Conservation (phyloP, 2,329 filamentous ascomycete genomes). For the Aspergillus sp. region DNA sequence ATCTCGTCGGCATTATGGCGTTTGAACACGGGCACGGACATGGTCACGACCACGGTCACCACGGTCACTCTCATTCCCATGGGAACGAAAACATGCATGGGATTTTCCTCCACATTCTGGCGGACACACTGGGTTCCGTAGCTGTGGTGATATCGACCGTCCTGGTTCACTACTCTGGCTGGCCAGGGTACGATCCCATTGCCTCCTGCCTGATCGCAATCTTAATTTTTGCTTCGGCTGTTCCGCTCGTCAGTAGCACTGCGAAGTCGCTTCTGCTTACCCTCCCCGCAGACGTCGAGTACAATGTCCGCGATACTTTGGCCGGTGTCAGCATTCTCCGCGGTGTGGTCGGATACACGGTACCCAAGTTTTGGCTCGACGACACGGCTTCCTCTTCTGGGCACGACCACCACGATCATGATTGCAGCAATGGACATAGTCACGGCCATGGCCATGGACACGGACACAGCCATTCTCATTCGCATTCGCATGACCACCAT, state of each 20-base stretch:
- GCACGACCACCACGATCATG: conserved; percentile 34
- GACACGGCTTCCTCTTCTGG: conserved; percentile 53
- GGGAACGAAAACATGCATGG: conserved; percentile 98
- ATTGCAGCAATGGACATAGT: conserved; percentile 28
- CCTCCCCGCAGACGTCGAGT: conserved; percentile 81
- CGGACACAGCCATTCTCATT: conserved; percentile 27
- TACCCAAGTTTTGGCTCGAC: conserved; percentile 90
- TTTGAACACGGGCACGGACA: conserved; percentile 66
- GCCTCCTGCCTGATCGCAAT: conserved; percentile 92
- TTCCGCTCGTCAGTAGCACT: conserved; percentile 81
- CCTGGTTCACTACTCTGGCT: conserved; percentile 81
- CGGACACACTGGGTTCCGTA: conserved; percentile 89
- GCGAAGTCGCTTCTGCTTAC: conserved; percentile 81
- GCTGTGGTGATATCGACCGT: conserved; percentile 91
- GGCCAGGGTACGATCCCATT: conserved; percentile 91
- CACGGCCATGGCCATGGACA: conserved; percentile 32
- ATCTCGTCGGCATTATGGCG: conserved; percentile 85
- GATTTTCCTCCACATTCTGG: conserved; percentile 92
- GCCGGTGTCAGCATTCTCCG: conserved; percentile 78
- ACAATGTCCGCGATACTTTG: conserved; percentile 80
- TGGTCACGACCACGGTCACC: conserved; percentile 36
- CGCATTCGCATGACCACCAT: conserved; percentile 31
- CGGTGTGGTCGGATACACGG: conserved; percentile 81
- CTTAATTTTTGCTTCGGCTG: conserved; percentile 87
- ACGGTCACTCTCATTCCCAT: conserved; percentile 53